Evolutionary conservation across 805 yeast species (phyloP).

Genomic region (Wickerhamiella allomyrinae): DNA sequence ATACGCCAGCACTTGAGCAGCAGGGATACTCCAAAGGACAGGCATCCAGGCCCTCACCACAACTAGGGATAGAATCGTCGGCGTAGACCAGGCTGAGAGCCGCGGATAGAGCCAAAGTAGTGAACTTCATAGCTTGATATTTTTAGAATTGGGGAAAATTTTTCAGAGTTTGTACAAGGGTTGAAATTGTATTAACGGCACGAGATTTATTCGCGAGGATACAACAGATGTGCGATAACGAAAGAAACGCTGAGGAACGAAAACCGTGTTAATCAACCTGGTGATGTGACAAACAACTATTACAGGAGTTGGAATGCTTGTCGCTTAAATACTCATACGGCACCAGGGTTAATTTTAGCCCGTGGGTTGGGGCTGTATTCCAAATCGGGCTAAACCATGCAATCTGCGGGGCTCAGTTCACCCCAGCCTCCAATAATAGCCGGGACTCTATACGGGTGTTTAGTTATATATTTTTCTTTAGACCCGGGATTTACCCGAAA

Average conservation of each 20-base stretch:
- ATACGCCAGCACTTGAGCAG: constrained; percentile 66
- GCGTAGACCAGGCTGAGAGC: constrained; percentile 6
- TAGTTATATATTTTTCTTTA: too few relatives aligned
- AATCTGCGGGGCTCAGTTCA: not conserved
- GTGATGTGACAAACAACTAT: not conserved
- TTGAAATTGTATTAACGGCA: too few relatives aligned
- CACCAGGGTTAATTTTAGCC: not conserved
- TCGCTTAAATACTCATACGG: not conserved
- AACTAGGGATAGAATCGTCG: constrained; percentile 4
- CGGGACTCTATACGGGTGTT: too few relatives aligned
- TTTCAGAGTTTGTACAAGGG: not conserved
- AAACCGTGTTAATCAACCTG: too few relatives aligned
- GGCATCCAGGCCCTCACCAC: constrained; percentile 19
- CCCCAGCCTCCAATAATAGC: not conserved
- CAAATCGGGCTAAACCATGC: not conserved
- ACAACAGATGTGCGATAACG: too few relatives aligned
- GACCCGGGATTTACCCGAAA: too few relatives aligned
- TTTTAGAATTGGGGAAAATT: not conserved
- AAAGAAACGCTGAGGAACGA: too few relatives aligned
- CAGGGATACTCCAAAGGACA: constrained; percentile 81
- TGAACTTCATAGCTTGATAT: constrained; percentile 3
- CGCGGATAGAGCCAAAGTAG: constrained; percentile 2
- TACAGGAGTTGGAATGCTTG: not conserved
- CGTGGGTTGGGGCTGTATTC: not conserved
- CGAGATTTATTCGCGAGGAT: too few relatives aligned